Evolutionary conservation across 352 stramenopile species (phyloP).

Genomic region (Phytophthora sansomeana): DNA sequence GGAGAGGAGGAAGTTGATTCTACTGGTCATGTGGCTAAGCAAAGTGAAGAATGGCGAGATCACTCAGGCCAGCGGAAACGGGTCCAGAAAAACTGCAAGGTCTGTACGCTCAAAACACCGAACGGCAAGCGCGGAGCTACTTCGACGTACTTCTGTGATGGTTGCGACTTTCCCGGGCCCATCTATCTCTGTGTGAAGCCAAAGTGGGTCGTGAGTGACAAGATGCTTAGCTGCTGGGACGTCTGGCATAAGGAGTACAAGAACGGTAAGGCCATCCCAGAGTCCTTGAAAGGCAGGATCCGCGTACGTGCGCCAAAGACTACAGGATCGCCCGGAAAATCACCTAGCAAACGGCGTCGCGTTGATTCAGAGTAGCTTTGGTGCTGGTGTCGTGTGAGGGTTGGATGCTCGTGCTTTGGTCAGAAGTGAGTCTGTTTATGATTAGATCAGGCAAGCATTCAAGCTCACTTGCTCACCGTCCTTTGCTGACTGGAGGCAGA

Average conservation of each 20-base stretch:
- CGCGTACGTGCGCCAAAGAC: not conserved
- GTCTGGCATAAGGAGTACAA: slow-evolving; percentile 9
- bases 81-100: not conserved
- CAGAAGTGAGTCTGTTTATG: too few relatives aligned
- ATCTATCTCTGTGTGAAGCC: not conserved
- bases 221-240: not conserved
- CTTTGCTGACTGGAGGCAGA: too few relatives aligned
- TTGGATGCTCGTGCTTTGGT: too few relatives aligned
- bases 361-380: not conserved
- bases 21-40: not conserved
- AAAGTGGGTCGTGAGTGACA: not conserved
- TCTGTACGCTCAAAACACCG: not conserved
- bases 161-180: not conserved
- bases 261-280: slow-evolving; percentile 5
- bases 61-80: not conserved
- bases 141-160: slow-evolving; percentile 9
- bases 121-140: not conserved
- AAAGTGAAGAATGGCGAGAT: not conserved
- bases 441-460: too few relatives aligned
- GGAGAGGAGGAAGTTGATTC: not conserved
- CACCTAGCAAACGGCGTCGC: not conserved
- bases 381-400: too few relatives aligned
- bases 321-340: not conserved
- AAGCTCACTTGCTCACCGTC: too few relatives aligned
- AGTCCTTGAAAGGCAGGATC: not conserved